These are phyloP conservation scores for Dendrobium huoshanense DNA, from an alignment of 106 monocot genomes.

Conservation along the genomic window DNA sequence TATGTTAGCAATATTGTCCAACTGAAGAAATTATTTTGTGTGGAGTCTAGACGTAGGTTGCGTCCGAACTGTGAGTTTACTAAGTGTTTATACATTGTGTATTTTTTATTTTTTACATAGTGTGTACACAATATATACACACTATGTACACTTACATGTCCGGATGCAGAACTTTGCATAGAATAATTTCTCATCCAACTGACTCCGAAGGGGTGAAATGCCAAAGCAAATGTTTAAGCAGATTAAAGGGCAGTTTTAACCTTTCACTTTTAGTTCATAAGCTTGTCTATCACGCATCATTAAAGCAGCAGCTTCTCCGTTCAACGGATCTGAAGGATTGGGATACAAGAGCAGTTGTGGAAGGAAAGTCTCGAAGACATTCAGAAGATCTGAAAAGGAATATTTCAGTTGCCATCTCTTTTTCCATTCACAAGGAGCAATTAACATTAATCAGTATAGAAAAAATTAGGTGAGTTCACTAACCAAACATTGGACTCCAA, in stretches of 20 bases:
- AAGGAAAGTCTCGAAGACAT: constrained; percentile 77
- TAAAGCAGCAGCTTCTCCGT: constrained; percentile 70
- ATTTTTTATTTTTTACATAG: too few relatives aligned
- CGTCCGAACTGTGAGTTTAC: too few relatives aligned
- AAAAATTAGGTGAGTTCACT: not conserved
- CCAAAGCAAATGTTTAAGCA: not conserved
- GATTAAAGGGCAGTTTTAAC: constrained; percentile 18
- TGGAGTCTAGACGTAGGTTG: too few relatives aligned
- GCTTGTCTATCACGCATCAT: constrained; percentile 60
- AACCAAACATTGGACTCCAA: constrained; percentile 92
- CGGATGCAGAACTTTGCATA: too few relatives aligned
- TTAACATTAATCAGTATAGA: not conserved
- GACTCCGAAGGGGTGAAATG: not conserved
- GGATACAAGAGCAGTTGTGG: constrained; percentile 79
- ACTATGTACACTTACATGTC: too few relatives aligned
- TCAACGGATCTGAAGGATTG: constrained; percentile 80
- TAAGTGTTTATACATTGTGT: too few relatives aligned
- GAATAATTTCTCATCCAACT: not conserved
- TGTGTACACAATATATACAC: too few relatives aligned
- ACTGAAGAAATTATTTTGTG: too few relatives aligned
- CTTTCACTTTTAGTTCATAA: constrained; percentile 79
- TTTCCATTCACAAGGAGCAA: not conserved
- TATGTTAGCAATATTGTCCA: not conserved
- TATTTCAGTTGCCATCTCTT: not conserved
- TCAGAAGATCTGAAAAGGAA: constrained; percentile 58